These are phyloP conservation scores for Chlorella variabilis DNA, from an alignment of 163 green algal genomes.

Conservation along the genomic window DNA sequence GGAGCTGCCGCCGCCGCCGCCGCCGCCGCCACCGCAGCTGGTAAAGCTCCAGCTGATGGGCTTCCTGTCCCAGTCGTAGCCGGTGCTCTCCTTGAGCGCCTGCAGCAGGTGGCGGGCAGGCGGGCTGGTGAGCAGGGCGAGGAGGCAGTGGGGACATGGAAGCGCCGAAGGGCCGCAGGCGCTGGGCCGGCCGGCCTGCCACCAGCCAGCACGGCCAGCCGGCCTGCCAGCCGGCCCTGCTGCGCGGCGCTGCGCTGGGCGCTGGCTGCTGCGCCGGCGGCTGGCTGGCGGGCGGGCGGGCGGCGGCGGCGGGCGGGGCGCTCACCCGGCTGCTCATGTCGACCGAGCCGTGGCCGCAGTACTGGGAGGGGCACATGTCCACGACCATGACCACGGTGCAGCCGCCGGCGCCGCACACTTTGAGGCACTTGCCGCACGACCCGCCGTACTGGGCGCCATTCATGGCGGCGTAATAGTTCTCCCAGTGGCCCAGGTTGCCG, in stretches of 20 bases:
- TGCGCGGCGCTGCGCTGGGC: too few species aligned
- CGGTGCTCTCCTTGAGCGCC: background rate
- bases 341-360: constrained; percentile 1
- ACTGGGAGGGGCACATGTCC: background rate
- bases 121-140: background rate
- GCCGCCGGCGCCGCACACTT: background rate
- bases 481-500: background rate
- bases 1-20: background rate
- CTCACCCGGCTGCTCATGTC: constrained; percentile 11
- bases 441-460: background rate
- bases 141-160: background rate
- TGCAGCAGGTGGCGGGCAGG: background rate
- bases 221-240: too few species aligned
- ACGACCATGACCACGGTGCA: background rate
- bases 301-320: background rate
- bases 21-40: background rate
- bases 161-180: too few species aligned
- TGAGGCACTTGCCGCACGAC: constrained; percentile 4
- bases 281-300: background rate
- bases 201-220: too few species aligned
- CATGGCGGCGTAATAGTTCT: constrained; percentile 14
- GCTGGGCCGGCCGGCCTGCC: too few species aligned
- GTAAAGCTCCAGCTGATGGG: background rate
- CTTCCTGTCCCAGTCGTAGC: constrained; percentile 29
- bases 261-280: background rate